Evolutionary conservation across 495 filamentous ascomycete genomes (phyloP).

Genomic region (Podospora fimiseda): DNA sequence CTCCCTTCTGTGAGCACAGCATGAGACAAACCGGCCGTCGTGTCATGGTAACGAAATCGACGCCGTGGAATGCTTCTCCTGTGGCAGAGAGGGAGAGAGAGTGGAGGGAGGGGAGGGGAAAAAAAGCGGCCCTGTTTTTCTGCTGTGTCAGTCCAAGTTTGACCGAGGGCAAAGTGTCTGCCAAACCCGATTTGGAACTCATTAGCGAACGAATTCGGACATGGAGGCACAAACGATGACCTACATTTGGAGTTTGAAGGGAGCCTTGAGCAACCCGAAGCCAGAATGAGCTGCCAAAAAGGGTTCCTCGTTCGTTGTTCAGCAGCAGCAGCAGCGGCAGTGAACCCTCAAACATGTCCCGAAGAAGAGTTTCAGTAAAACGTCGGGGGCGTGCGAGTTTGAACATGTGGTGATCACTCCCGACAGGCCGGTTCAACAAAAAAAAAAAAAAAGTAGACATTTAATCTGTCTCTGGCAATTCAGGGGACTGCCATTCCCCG

Average conservation of each 20-base stretch:
- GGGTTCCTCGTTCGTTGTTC: neutral
- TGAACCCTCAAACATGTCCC: neutral
- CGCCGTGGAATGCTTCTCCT: constrained; percentile 6
- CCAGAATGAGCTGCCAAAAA: constrained; percentile 14
- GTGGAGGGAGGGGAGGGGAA: no score
- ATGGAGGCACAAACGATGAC: constrained; percentile 14
- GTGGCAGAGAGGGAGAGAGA: no score
- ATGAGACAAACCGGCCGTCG: constrained; percentile 12
- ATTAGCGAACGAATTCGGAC: constrained; percentile 30
- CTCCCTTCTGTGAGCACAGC: no score
- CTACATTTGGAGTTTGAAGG: constrained; percentile 15
- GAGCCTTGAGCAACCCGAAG: constrained; percentile 23
- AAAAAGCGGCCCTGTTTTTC: constrained; percentile 11
- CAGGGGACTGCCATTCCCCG: constrained; percentile 2
- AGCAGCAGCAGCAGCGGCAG: neutral
- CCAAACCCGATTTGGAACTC: constrained; percentile 20
- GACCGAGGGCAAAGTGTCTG: constrained; percentile 16
- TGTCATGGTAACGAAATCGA: constrained; percentile 18
- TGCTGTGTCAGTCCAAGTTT: constrained; percentile 20
- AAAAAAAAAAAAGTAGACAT: constrained; percentile 13
- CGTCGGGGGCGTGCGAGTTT: neutral
- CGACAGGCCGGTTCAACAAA: constrained; percentile 26
- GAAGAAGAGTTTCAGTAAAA: neutral
- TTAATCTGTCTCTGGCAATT: constrained; percentile 11
- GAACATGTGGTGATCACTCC: constrained; percentile 24